Conservation (phyloP, 2,329 filamentous ascomycete species). For the Microsporum audouinii region DNA sequence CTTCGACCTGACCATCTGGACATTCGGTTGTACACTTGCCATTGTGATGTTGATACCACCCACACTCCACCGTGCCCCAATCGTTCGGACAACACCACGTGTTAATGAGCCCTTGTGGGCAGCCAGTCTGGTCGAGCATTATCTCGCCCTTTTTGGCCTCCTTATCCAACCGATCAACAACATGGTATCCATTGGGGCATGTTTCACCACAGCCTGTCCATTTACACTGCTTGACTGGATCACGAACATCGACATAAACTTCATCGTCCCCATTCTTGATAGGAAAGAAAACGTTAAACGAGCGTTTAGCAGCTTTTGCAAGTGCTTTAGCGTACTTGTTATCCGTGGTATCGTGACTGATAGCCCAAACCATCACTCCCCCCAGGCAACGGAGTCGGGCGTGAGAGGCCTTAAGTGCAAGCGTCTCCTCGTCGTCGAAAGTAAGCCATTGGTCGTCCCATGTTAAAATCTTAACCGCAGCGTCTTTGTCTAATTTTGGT, state of each 20-base stretch:
- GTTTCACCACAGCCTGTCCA: background rate
- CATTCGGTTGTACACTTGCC: background rate
- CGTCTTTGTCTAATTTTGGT: slow-evolving; percentile 20
- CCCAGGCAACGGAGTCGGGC: slow-evolving; percentile 25
- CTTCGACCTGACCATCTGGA: background rate
- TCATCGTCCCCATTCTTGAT: background rate
- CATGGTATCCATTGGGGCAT: background rate
- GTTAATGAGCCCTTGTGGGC: background rate
- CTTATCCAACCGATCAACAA: background rate
- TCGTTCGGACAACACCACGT: slow-evolving; percentile 4
- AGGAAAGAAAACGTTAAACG: background rate
- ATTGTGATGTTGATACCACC: slow-evolving; percentile 1
- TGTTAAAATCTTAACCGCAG: slow-evolving; percentile 26
- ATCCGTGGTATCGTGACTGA: slow-evolving; percentile 9
- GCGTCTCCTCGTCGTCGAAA: slow-evolving; percentile 31
- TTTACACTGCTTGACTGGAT: background rate
- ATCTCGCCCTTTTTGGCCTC: background rate
- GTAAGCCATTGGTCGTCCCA: slow-evolving; percentile 35
- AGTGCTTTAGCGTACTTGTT: too few species aligned
- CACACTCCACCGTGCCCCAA: background rate
- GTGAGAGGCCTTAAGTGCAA: slow-evolving; percentile 25
- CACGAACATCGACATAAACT: background rate
- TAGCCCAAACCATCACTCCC: slow-evolving; percentile 16
- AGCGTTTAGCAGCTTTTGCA: too few species aligned
- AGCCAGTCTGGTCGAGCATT: slow-evolving; percentile 6